Conservation (phyloP, 768 basidiomycete genomes). For the Suillus bovinus region DNA sequence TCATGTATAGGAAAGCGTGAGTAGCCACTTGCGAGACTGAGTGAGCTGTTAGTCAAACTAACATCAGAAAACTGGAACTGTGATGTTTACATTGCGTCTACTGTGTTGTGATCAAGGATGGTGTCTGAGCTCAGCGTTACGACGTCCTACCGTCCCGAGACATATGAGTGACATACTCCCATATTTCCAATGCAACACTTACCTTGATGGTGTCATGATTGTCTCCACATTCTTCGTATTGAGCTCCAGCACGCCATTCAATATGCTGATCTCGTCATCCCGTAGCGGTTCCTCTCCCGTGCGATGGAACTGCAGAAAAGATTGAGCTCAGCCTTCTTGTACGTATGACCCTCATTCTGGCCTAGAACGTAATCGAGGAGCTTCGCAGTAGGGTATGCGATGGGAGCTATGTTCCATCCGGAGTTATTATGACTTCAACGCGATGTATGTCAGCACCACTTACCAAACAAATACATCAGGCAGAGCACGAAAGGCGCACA, state of each 20-base stretch:
- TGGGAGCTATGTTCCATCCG: slow-evolving; percentile 48
- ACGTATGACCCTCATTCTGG: slow-evolving; percentile 65
- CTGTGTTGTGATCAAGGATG: slow-evolving; percentile 73
- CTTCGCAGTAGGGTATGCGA: slow-evolving; percentile 71
- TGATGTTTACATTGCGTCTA: slow-evolving; percentile 68
- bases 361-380: slow-evolving; percentile 85
- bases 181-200: background rate
- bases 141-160: slow-evolving; percentile 56
- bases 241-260: slow-evolving; percentile 79
- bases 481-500: slow-evolving; percentile 74
- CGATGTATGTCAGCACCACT: slow-evolving; percentile 10
- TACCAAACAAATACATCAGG: slow-evolving; percentile 67
- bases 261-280: slow-evolving; percentile 80
- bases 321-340: slow-evolving; percentile 81
- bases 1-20: slow-evolving; percentile 91
- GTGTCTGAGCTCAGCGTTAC: slow-evolving; percentile 78
- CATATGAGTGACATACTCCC: slow-evolving; percentile 19
- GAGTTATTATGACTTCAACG: background rate
- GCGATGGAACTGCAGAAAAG: slow-evolving; percentile 79
- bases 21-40: slow-evolving; percentile 79
- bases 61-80: slow-evolving; percentile 1
- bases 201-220: slow-evolving; percentile 84
- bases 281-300: slow-evolving; percentile 72
- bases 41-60: slow-evolving; percentile 9
- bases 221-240: slow-evolving; percentile 72